Base-by-base conservation (phyloP, 2,329 filamentous ascomycete genomes). In the Trichoderma semiorbis region DNA sequence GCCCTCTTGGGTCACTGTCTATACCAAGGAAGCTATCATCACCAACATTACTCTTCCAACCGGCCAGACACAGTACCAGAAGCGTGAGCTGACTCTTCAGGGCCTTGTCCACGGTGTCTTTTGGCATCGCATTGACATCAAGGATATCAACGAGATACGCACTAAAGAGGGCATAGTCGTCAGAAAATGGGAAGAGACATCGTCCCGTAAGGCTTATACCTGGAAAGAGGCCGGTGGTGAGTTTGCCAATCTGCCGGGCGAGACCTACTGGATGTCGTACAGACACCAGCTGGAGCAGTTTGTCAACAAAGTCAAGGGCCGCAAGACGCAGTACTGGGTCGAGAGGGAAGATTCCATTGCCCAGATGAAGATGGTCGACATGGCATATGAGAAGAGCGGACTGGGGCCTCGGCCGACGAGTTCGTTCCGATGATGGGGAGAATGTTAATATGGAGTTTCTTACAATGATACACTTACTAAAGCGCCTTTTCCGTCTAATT, bases 221-320 rank as follows among this genome's bases (percentile, higher is more conserved):
- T 80, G 77, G 73, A 70, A 72, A 16, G 80, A 83, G 12, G 79
- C 77, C 7, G 80, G 79, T 6, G 62, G 77, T 7, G 57, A 69
- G 43, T 69, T 69, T 28, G 43, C 36, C 12, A 74, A 77, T 26
- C 73, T 76, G 53, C 76, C 78, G 3, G 78, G 80, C 11, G 79
- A 83, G 75, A 74, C 75, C 2, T 82, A 77, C 69, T 86, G 84
- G 84, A 78, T 79, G 34, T 81, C 82, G 16, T 86, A 85, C 75
- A 79, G 83, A 8, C 79, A 85, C 74, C 81, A 84, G 78, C 78
- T 87, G 34, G 84, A 87, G 76, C 79, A 82, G 72, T 87, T 87
- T 74, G 83, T 86, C 14, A 82, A 86, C 76, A 78, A 76, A 36
- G 74, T 87, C 61, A 81, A 80, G 60, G 83, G 82, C 0, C 77